Evolutionary conservation across 208 protist genomes (phyloP).

Genomic region (Trypanosoma grayi): DNA sequence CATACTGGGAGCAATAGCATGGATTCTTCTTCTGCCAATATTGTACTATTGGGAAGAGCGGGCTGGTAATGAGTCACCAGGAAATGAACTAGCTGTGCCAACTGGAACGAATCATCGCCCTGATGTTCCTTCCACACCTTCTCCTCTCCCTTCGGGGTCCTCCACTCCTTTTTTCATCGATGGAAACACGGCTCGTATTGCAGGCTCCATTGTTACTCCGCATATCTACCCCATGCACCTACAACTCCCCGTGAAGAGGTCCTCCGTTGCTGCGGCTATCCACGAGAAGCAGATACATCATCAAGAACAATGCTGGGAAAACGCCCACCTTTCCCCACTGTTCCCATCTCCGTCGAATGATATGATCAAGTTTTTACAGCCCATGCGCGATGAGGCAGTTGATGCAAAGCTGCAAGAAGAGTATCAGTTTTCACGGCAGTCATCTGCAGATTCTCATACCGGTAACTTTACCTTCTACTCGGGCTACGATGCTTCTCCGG

Average conservation of each 20-base stretch:
- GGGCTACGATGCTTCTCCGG: slow-evolving; percentile 6
- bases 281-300: background rate
- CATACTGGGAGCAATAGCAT: background rate
- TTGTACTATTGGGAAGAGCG: background rate
- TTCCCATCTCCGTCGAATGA: slow-evolving; percentile 4
- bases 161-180: no score
- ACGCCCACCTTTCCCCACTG: background rate
- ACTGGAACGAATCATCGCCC: background rate
- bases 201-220: background rate
- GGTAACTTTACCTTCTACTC: background rate
- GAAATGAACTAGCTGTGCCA: no score
- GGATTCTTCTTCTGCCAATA: background rate
- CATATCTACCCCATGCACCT: slow-evolving; percentile 9
- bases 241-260: background rate
- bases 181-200: slow-evolving; percentile 1
- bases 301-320: slow-evolving; percentile 11
- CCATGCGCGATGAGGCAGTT: background rate
- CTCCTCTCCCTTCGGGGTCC: no score
- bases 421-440: background rate
- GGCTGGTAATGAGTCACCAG: background rate
- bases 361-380: background rate
- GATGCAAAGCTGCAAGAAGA: background rate
- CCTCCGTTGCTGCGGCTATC: background rate
- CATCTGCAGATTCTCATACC: background rate
- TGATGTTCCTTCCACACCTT: background rate